Base-by-base conservation (phyloP, 768 basidiomycete genomes). In the Trametes cingulata region DNA sequence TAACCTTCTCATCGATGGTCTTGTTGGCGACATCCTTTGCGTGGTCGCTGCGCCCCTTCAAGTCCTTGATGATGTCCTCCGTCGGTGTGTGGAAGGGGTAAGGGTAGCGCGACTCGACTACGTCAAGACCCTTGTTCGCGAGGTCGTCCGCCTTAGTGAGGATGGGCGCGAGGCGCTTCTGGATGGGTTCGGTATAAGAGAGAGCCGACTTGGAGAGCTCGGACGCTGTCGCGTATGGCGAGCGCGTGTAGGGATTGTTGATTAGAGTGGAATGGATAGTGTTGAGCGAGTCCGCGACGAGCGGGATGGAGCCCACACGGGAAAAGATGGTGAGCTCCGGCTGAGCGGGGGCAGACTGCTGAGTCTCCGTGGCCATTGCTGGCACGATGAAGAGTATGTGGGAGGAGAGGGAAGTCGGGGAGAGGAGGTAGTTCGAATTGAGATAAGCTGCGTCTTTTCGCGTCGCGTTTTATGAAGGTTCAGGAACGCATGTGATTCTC, bases 91-190 rank as follows among this genome's bases (percentile, higher is more conserved):
- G 78, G 80, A 92, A 93, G 5, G 90, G 83, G 69, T 86, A 87
- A 13, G 91, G 91, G 70, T 85, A 91, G 52, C 83, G 82, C 54
- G 81, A 78, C 76, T 91, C 80, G 54, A 92, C 87, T 19, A 72
- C 84, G 69, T 93, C 90, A 39, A 91, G 79, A 27, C 84, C 87
- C 76, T 83, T 86, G 80, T 90, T 89, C 27, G 87, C 91, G 52
- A 75, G 75, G n/a, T 74, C 82, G 64, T 93, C 84, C 2, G 82
- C 88, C 47, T 81, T 78, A 54, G 77, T 74, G 65, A 91, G 82
- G 35, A 90, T 68, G 8, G 91, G 88, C 0, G 85, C 86, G 20
- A 93, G 74, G 54, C 80, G 82, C 52, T 78, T 74, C 65, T 88
- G 87, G 43, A 91, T 58, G 4, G 91, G 89, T 67, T 84, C 84